Conservation (phyloP, 768 basidiomycete genomes). For the Suillus tomentosus region DNA sequence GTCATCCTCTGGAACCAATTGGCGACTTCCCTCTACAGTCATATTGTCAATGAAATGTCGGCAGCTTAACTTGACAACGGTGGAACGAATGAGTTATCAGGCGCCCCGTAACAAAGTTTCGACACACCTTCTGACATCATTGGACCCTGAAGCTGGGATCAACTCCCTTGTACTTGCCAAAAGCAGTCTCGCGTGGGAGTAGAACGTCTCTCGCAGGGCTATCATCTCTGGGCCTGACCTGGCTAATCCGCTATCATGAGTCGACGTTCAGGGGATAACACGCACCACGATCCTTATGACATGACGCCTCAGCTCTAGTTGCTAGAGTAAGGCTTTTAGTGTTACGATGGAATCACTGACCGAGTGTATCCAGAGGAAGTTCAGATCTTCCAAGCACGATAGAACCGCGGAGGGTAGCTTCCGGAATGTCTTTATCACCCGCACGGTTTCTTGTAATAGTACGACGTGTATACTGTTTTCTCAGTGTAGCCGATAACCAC, state of each 20-base stretch:
- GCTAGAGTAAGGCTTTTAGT: not conserved
- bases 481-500: not conserved
- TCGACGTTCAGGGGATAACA: not conserved
- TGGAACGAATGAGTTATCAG: not conserved
- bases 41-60: not conserved
- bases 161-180: not conserved
- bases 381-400: not conserved
- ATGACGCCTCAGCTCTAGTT: not conserved
- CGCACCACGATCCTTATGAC: not conserved
- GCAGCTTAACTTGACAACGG: not conserved
- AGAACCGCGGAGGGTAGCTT: not conserved
- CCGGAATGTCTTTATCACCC: not conserved
- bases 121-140: not conserved
- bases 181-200: not conserved
- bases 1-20: not conserved
- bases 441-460: not conserved
- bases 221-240: not conserved
- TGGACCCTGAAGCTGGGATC: not conserved
- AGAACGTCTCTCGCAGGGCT: not conserved
- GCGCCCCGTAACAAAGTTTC: not conserved
- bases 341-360: not conserved
- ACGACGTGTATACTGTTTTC: not conserved
- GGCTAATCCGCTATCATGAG: not conserved
- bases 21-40: not conserved
- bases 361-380: not conserved